Evolutionary conservation across 768 basidiomycete species (phyloP).

Genomic region (Kondoa malvinella): DNA sequence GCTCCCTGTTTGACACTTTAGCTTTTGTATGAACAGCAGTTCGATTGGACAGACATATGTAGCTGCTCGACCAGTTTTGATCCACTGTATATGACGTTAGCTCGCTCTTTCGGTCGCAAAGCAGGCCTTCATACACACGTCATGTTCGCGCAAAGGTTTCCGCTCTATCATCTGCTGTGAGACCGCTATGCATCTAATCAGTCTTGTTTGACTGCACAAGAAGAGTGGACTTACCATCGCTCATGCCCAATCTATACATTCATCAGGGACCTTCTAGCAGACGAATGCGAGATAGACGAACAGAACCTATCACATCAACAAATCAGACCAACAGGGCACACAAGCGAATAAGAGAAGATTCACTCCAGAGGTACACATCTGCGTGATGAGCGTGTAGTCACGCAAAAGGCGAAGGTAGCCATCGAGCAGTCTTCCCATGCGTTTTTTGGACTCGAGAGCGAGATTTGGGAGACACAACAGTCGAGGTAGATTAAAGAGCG

Average conservation of each 20-base stretch:
- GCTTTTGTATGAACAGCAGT: not conserved
- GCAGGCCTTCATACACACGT: not conserved
- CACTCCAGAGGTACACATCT: not conserved
- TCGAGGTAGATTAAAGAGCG: too few relatives aligned
- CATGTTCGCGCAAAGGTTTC: not conserved
- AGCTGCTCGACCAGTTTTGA: not conserved
- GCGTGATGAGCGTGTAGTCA: not conserved
- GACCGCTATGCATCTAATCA: not conserved
- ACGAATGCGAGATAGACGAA: not conserved
- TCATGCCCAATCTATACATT: not conserved
- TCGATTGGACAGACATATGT: not conserved
- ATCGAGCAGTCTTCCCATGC: not conserved
- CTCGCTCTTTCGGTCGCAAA: not conserved
- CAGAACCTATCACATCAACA: not conserved
- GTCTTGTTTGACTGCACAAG: not conserved
- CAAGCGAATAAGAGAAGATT: not conserved
- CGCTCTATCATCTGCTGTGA: not conserved
- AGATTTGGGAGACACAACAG: too few relatives aligned
- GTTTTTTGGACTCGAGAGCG: too few relatives aligned
- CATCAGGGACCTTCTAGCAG: not conserved
- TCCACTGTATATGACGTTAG: not conserved
- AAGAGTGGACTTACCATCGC: not conserved
- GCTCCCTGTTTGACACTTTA: not conserved
- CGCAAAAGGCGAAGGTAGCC: not conserved
- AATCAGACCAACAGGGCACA: too few relatives aligned